Conservation (phyloP, 1,284 basidiomycete genomes). For the Filobasidium uniguttulatum region DNA sequence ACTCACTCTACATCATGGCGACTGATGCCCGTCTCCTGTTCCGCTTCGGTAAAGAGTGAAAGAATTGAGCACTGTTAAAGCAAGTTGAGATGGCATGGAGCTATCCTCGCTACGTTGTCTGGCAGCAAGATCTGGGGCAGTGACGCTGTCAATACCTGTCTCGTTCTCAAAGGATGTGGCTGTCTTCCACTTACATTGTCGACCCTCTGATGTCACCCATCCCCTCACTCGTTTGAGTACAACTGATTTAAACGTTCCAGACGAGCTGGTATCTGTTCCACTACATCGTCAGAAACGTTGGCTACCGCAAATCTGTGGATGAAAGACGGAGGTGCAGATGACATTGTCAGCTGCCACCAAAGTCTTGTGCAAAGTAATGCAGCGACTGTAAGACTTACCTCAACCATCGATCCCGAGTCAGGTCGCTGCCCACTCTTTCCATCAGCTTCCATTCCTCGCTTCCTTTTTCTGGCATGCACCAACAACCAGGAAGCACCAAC, state of each 20-base stretch:
- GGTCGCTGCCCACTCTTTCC: constrained; percentile 24
- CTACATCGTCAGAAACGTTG: constrained; percentile 56
- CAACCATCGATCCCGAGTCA: constrained; percentile 47
- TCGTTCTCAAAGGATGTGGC: too few relatives aligned
- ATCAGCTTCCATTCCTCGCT: constrained; percentile 26
- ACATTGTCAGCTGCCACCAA: not conserved
- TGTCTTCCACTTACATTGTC: too few relatives aligned
- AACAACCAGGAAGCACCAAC: constrained; percentile 52
- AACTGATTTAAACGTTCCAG: constrained; percentile 41
- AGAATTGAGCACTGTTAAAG: too few relatives aligned
- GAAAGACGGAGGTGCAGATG: constrained; percentile 3
- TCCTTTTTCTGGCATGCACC: constrained; percentile 44
- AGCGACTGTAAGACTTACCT: constrained; percentile 29
- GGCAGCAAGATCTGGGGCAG: too few relatives aligned
- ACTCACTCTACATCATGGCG: too few relatives aligned
- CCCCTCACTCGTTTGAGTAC: too few relatives aligned
- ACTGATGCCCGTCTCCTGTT: too few relatives aligned
- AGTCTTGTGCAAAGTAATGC: not conserved
- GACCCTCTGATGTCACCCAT: too few relatives aligned
- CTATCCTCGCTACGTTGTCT: too few relatives aligned
- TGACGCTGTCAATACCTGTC: too few relatives aligned
- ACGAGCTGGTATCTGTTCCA: constrained; percentile 48
- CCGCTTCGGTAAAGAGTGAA: too few relatives aligned
- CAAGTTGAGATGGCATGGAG: too few relatives aligned
- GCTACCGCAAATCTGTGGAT: constrained; percentile 52